A percentile compares a stretch with the other conserved stretches of the same genome.
These are phyloP conservation scores for Calocybe gambosa DNA, from an alignment of 1,284 basidiomycete species.

Conservation along the genomic window DNA sequence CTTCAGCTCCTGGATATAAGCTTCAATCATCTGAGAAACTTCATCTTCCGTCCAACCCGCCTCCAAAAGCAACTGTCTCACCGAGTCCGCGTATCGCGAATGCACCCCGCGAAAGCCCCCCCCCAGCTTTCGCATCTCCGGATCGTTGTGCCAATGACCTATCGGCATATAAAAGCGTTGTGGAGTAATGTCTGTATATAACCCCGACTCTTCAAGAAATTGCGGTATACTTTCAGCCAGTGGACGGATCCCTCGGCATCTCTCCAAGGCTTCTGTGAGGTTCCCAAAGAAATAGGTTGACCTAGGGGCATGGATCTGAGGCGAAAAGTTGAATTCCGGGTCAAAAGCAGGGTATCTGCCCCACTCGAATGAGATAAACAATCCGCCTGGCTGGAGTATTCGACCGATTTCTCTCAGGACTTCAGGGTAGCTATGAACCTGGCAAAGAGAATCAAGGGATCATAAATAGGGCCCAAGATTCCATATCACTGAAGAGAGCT, in stretches of 20 bases:
- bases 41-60: conserved; percentile 29
- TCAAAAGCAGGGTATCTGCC: conserved; percentile 36
- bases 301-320: conserved; percentile 31
- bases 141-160: conserved; percentile 38
- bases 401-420: conserved; percentile 53
- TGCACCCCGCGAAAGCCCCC: conserved; percentile 26
- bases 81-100: conserved; percentile 29
- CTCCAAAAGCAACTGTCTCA: conserved; percentile 35
- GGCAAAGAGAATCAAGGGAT: conserved; percentile 6
- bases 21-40: conserved; percentile 31
- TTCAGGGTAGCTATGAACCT: conserved; percentile 45
- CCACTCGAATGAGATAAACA: conserved; percentile 64
- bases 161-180: conserved; percentile 37
- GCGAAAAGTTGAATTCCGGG: conserved; percentile 25
- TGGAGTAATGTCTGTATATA: conserved; percentile 34
- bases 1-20: conserved; percentile 36
- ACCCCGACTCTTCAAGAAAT: conserved; percentile 28
- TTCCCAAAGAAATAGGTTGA: conserved; percentile 37
- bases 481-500: conserved; percentile 20
- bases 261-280: conserved; percentile 32
- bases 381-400: conserved; percentile 54
- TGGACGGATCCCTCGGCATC: conserved; percentile 28
- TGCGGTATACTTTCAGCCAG: conserved; percentile 29
- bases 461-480: neutral
- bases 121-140: conserved; percentile 30